Base-by-base conservation (phyloP, 805 yeast genomes). In the Peterozyma xylosa region DNA sequence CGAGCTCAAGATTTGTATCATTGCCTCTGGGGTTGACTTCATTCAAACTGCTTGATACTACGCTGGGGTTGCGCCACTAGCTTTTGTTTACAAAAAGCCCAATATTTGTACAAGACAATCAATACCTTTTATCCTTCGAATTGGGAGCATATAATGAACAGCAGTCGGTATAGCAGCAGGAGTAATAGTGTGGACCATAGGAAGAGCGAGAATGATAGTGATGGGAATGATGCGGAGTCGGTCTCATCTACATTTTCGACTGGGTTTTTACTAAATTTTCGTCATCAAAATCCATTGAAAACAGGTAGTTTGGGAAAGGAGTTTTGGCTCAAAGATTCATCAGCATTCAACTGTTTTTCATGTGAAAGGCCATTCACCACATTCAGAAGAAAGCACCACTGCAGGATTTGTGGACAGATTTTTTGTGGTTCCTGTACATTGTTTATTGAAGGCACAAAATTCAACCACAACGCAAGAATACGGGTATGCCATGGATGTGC, bases 301-400 rank as follows among this genome's bases (percentile, higher is more conserved):
- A 21, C 43, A 5, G 47, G 45, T 11, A 45, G 45, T 3, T 41
- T 45, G 39, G 44, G 48, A 10, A 45, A 38, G 30, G 91, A 88
- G 56, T 91, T 88, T 59, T 91, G 99, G 99, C 82, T 91, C 87
- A 88, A 90, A 54, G 97, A 91, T 64, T 86, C 91, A 36, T 86
- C 88, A 47, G 96, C 95, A 0, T 76, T 82, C 9, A 93, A 88
- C 49, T 91, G 99, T 56, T 78, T 88, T 46, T 73, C 82, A 13
- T 91, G 98, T 60, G 86, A 84, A 45, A 73, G 80, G 43, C 76
- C 78, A 3, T 91, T 91, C 57, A 77, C 85, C 1, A 84, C 97
- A 0, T 90, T 89, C 63, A 68, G 96, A 58, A 70, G 99, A 52
- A 85, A 86, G 51, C 99, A 91, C 58, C 99, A 91, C 62, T 91